Evolutionary conservation across 257 asterid species (phyloP).

Genomic region (Forsythia suspensa): DNA sequence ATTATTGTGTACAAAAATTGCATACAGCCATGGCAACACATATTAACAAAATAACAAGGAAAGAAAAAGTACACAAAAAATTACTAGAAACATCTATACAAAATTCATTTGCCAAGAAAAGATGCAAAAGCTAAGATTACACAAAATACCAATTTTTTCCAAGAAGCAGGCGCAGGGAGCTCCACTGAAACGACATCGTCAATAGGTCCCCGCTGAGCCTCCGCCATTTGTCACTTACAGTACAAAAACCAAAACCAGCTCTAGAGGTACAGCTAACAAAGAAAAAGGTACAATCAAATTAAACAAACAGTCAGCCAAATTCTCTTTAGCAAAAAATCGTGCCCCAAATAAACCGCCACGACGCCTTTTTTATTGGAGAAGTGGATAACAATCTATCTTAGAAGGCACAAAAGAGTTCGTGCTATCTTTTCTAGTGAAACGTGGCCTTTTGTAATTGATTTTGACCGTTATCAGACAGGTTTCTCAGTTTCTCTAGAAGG

Average conservation of each 20-base stretch:
- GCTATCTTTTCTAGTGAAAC: background rate
- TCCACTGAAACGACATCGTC: constrained; percentile 35
- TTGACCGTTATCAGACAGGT: too few species aligned
- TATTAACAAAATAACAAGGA: background rate
- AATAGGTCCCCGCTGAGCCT: constrained; percentile 3
- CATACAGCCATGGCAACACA: background rate
- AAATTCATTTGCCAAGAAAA: background rate
- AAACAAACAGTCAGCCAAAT: background rate
- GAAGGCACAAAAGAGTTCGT: background rate
- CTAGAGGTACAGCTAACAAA: background rate
- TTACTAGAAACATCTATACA: background rate
- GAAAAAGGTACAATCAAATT: background rate
- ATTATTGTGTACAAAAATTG: background rate
- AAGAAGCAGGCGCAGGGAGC: constrained; percentile 49
- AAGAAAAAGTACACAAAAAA: background rate
- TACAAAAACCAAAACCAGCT: background rate
- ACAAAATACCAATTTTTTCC: constrained; percentile 46
- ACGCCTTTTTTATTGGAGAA: background rate
- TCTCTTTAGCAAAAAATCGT: background rate
- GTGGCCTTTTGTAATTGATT: background rate
- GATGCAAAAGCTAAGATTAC: background rate
- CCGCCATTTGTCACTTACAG: constrained; percentile 26
- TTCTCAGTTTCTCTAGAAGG: background rate
- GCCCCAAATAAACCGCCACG: background rate
- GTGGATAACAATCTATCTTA: background rate